Evolutionary conservation across 2,329 filamentous ascomycete genomes (phyloP), one percentile per base, ranked within the genome.

Genomic region (Beauveria asiatica): DNA sequence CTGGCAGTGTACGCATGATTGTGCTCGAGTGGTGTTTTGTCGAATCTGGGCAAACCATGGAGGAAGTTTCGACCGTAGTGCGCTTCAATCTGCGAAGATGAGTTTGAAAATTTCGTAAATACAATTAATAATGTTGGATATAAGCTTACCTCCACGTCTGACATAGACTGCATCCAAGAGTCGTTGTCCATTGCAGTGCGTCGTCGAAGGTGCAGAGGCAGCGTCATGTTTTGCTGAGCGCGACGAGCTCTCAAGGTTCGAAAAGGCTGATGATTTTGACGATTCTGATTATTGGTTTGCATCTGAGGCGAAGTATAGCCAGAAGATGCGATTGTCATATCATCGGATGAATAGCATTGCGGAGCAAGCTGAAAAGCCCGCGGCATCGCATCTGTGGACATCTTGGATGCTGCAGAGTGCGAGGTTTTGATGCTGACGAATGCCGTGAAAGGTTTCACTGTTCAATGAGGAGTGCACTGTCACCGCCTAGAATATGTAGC

Each of bases 161-260:
- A 65, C n/a, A 65, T 50, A 13, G 62, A 63, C 19, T 62, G 65
- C 27, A 61, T 60, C 46, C 59, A 59, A 1, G 62, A 52, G 9
- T 66, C 56, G 8, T 63, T 61, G 0, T 57, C 52, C 64, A 65
- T 66, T 42, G 27, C 52, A 8, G 21, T 17, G n/a, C 44, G 49
- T n/a, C 51, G 56, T 23, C 41, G 57, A 23, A 57, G 30, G 13
- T 54, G 42, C 9, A 49, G 37, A 19, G 59, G 58, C 10, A 62
- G 23, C n/a, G 16, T 54, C n/a, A 30, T 13, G n/a, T 25, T 57
- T 19, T 50, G 39, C 16, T 59, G 33, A 10, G 51, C 50, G 48
- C 63, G 54, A 44, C 65, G 64, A 61, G 46, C 65, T 68, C 67
- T 67, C 63, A 58, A 10, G 8, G 55, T 30, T 33, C 33, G 30